Conservation (phyloP, 2,329 filamentous ascomycete species). For the Clarireedia paspali region DNA sequence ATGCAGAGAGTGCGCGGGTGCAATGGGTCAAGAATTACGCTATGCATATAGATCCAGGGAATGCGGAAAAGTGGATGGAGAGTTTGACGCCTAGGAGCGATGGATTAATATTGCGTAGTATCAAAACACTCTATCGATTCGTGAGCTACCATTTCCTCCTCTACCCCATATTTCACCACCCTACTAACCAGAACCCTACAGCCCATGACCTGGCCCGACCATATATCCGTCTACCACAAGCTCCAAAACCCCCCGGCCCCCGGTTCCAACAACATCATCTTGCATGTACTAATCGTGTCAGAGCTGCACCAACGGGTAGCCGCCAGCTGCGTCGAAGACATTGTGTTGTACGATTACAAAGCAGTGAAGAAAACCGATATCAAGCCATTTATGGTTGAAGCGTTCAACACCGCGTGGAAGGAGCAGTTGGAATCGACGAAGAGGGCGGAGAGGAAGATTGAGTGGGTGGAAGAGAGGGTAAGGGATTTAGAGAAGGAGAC, state of each 20-base stretch:
- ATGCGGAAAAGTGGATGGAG: slow-evolving; percentile 58
- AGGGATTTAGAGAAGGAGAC: slow-evolving; percentile 59
- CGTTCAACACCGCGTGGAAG: slow-evolving; percentile 50
- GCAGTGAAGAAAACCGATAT: slow-evolving; percentile 48
- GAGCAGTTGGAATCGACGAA: slow-evolving; percentile 52
- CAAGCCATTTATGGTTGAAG: slow-evolving; percentile 51
- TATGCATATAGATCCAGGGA: slow-evolving; percentile 49
- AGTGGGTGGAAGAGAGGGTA: slow-evolving; percentile 55
- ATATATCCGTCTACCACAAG: slow-evolving; percentile 77
- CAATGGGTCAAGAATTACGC: slow-evolving; percentile 72
- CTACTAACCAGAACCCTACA: not conserved
- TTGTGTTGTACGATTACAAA: slow-evolving; percentile 70
- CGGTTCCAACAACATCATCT: slow-evolving; percentile 39
- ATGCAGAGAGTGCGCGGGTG: slow-evolving; percentile 72
- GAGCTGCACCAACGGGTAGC: slow-evolving; percentile 66
- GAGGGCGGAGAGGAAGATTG: slow-evolving; percentile 49
- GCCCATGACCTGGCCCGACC: slow-evolving; percentile 80
- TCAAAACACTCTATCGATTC: slow-evolving; percentile 82
- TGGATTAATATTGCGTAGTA: slow-evolving; percentile 72
- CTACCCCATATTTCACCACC: not conserved
- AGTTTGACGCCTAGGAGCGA: slow-evolving; percentile 58
- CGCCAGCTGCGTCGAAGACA: slow-evolving; percentile 69
- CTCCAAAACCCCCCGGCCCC: slow-evolving; percentile 36
- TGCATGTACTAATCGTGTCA: slow-evolving; percentile 62
- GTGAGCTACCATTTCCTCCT: slow-evolving; percentile 39